Conservation (phyloP, 192 early-diverging fungal genomes). For the Rhizoclosmatium sp. region DNA sequence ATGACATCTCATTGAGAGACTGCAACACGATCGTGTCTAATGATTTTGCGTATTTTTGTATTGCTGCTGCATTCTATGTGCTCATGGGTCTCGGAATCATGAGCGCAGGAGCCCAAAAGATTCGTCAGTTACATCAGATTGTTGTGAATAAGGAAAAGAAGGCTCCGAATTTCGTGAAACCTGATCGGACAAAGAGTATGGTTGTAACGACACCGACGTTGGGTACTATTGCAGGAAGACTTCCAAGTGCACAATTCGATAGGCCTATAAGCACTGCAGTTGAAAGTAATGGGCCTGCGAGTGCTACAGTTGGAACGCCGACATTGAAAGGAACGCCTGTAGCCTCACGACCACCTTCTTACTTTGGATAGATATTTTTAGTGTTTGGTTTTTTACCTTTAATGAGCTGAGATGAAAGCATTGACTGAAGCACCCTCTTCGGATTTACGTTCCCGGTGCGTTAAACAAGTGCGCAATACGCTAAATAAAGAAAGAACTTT, state of each 20-base stretch:
- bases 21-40: not conserved
- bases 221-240: not conserved
- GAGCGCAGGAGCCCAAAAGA: not conserved
- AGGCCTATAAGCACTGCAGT: too few species aligned
- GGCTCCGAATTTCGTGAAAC: not conserved
- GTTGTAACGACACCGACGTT: not conserved
- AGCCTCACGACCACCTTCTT: too few species aligned
- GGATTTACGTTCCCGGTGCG: too few species aligned
- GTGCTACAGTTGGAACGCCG: too few species aligned
- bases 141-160: not conserved
- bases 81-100: not conserved
- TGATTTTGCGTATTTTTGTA: not conserved
- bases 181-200: not conserved
- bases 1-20: not conserved
- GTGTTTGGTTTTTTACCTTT: too few species aligned
- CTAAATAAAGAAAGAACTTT: too few species aligned
- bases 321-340: too few species aligned
- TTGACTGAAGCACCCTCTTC: too few species aligned
- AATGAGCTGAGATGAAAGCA: too few species aligned
- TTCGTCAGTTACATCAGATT: not conserved
- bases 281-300: too few species aligned
- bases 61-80: not conserved
- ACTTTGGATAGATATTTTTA: too few species aligned
- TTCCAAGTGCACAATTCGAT: not conserved
- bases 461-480: too few species aligned